These are phyloP conservation scores for Eutrema salsugineum DNA, from an alignment of 441 rosid genomes.

Conservation along the genomic window DNA sequence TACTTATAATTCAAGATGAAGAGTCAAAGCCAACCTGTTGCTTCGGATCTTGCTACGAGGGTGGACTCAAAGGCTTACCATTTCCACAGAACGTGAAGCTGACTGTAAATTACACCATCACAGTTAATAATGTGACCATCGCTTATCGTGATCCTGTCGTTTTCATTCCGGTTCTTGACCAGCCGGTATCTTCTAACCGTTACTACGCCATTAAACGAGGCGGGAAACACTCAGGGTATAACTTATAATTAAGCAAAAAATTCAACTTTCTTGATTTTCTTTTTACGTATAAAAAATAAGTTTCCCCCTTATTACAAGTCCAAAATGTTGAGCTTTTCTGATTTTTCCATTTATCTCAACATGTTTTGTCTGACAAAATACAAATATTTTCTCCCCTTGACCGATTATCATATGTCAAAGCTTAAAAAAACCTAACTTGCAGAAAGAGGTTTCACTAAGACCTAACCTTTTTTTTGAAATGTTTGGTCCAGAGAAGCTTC, in stretches of 20 bases:
- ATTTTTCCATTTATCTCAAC: neutral
- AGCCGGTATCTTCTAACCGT: slow-evolving; percentile 47
- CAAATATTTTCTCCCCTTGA: neutral
- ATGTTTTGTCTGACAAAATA: neutral
- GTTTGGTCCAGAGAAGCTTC: slow-evolving; percentile 41
- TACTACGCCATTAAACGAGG: slow-evolving; percentile 42
- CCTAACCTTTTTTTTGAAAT: neutral
- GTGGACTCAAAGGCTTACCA: slow-evolving; percentile 37
- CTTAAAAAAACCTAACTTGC: too few relatives aligned
- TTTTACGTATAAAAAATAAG: neutral
- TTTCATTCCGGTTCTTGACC: slow-evolving; percentile 54
- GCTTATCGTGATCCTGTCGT: slow-evolving; percentile 7
- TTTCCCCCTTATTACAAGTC: neutral
- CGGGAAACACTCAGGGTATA: slow-evolving; percentile 53
- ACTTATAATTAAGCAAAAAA: neutral
- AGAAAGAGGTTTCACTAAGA: too few relatives aligned
- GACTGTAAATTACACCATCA: slow-evolving; percentile 5
- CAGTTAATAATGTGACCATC: neutral
- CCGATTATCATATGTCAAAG: too few relatives aligned
- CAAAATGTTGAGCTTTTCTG: neutral
- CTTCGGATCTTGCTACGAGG: slow-evolving; percentile 38
- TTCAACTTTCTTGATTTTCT: neutral
- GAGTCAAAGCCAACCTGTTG: slow-evolving; percentile 47
- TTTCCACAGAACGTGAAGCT: slow-evolving; percentile 51
- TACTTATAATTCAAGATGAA: slow-evolving; percentile 48